phyloP scores from a whole-genome alignment of 306 rosid species.

The Acacia crassicarpa region DNA sequence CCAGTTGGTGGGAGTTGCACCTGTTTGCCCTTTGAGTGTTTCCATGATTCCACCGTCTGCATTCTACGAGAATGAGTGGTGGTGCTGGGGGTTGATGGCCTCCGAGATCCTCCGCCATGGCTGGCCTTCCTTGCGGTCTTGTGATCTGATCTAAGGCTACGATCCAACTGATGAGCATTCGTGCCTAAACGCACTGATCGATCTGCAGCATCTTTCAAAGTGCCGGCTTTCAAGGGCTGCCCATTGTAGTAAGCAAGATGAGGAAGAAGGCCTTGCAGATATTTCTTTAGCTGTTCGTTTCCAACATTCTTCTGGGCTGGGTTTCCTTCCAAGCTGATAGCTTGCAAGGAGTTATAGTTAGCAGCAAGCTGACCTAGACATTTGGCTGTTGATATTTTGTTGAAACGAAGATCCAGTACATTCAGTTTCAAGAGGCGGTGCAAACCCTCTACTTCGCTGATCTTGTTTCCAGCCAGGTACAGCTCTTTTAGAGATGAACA shows the following conservation, averaged over 20 bases:
- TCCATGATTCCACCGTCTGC: constrained; percentile 44
- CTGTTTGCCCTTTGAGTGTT: constrained; percentile 50
- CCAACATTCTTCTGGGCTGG: constrained; percentile 95
- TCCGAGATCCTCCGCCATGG: constrained; percentile 46
- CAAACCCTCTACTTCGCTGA: constrained; percentile 95
- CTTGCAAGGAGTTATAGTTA: constrained; percentile 81
- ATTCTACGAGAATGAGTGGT: constrained; percentile 44
- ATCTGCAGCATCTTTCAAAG: constrained; percentile 66
- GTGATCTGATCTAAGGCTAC: constrained; percentile 67
- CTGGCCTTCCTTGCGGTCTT: constrained; percentile 57
- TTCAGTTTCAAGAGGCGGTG: constrained; percentile 87
- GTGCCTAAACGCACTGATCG: constrained; percentile 68
- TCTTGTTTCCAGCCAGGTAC: constrained; percentile 93
- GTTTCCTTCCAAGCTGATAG: constrained; percentile 90
- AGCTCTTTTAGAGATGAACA: constrained; percentile 89
- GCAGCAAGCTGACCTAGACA: constrained; percentile 98
- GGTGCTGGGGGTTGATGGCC: constrained; percentile 33
- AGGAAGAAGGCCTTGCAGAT: constrained; percentile 90
- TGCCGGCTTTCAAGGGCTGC: constrained; percentile 54
- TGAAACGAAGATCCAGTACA: constrained; percentile 81
- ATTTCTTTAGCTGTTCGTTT: constrained; percentile 87
- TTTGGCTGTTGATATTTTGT: constrained; percentile 90
- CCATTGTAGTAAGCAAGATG: constrained; percentile 79
- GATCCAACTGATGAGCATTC: constrained; percentile 71
- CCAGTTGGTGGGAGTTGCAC: constrained; percentile 59